These are phyloP conservation scores for Lachnellula occidentalis DNA, from an alignment of 2,329 filamentous ascomycete genomes.

Conservation along the genomic window DNA sequence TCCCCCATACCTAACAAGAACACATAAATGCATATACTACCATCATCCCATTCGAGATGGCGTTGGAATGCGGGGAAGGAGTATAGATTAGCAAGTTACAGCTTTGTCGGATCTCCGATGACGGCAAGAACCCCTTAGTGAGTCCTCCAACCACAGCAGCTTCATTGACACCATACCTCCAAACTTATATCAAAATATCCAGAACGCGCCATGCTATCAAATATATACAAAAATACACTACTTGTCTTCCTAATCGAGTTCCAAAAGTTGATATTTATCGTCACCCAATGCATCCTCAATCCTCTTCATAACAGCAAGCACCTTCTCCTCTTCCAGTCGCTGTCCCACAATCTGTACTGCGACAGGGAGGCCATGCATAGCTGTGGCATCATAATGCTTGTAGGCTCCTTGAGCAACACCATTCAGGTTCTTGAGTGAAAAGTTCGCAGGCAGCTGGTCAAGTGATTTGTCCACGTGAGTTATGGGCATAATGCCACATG, in stretches of 20 bases:
- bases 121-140: neutral
- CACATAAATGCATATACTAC: neutral
- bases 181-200: neutral
- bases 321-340: conserved; percentile 31
- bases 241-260: conserved; percentile 27
- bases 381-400: conserved; percentile 73
- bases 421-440: conserved; percentile 62
- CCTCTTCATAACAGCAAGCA: conserved; percentile 33
- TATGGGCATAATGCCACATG: conserved; percentile 75
- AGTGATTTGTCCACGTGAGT: conserved; percentile 70
- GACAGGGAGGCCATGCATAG: conserved; percentile 84
- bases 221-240: neutral
- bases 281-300: conserved; percentile 68
- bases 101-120: neutral
- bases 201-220: neutral
- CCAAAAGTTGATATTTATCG: conserved; percentile 47
- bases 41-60: neutral
- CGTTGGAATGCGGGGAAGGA: neutral
- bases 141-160: neutral
- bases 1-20: neutral
- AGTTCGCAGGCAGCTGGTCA: conserved; percentile 59
- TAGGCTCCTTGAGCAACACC: conserved; percentile 78
- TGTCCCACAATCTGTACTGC: conserved; percentile 48
- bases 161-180: neutral
- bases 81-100: neutral